Base-by-base conservation (phyloP, 768 basidiomycete species). In the Boletus edulis region DNA sequence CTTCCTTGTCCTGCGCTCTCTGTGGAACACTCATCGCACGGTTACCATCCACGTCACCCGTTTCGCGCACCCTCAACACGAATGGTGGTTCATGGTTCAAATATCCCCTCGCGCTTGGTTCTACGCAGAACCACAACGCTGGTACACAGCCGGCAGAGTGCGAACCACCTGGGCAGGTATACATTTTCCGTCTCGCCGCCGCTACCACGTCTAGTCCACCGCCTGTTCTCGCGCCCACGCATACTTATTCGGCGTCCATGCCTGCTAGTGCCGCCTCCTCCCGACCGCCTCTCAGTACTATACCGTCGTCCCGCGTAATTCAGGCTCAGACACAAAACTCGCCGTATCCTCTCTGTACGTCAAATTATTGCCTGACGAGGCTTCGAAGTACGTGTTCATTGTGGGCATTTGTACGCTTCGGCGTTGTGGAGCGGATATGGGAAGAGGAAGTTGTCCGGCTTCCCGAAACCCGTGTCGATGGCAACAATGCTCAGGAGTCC, bases 391-490 rank as follows among this genome's bases (percentile, higher is more conserved):
- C 94, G n/a, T 95, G 93, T 70, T 87, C 86, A 5, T 74, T 96
- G 14, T 97, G 94, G 93, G 83, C 88, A 17, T 96, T 91, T 63
- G 85, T 96, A 48, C 82, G 92, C 22, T 85, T 83, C 0, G 83
- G 88, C 11, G 76, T 97, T 51, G 77, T 96, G 18, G 91, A 94
- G 55, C 87, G 86, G 61, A 75, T 96, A 6, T 97, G 94, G 94
- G 88, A 92, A 52, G 94, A 95, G 58, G 90, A 87, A 53, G 62
- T 81, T 7, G 60, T 69, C 3, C 74, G 76, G 11, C 66, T 75
- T 2, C 62, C 65, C 1, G 63, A 61, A 35, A 62, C 59, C 42
- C 61, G 59, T n/a, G 53, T 51, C 14, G 66, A 57, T 55, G 48
- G 47, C 5, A 50, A 57, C 22, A 40, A 53, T 27, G 8, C 43